Percentiles rank a stretch among this genome's conserved stretches.
Evolutionary conservation across 495 filamentous ascomycete species (phyloP).

Genomic region (Neurospora tetrasperma): DNA sequence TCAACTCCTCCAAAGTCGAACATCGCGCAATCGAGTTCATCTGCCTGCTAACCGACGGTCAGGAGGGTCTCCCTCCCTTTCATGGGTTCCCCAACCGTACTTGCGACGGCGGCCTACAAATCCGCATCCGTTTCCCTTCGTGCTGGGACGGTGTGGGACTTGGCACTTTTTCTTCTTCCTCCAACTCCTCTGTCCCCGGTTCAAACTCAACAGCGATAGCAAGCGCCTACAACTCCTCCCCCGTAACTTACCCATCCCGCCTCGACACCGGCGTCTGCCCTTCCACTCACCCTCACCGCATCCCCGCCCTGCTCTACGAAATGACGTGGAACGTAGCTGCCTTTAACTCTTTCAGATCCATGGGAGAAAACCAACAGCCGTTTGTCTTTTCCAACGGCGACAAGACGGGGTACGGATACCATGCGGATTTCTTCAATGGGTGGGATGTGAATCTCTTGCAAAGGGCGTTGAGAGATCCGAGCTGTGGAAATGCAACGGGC

Average conservation of each 20-base stretch:
- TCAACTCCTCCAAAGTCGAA: conserved; percentile 21
- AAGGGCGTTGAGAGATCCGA: conserved; percentile 38
- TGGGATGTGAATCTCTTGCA: conserved; percentile 48
- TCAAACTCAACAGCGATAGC: conserved; percentile 4
- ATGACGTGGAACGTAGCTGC: conserved; percentile 47
- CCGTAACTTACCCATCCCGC: conserved; percentile 45
- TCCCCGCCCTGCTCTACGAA: conserved; percentile 54
- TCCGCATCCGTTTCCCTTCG: conserved; percentile 67
- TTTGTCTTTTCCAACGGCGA: conserved; percentile 44
- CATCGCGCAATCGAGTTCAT: conserved; percentile 39
- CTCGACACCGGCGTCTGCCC: conserved; percentile 42
- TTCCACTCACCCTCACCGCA: conserved; percentile 42
- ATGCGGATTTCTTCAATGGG: conserved; percentile 56
- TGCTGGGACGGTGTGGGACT: conserved; percentile 63
- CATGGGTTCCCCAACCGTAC: conserved; percentile 36
- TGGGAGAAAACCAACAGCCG: conserved; percentile 31
- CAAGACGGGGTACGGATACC: conserved; percentile 36
- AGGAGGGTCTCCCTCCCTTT: conserved; percentile 20
- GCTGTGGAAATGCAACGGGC: conserved; percentile 23
- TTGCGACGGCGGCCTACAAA: conserved; percentile 50
- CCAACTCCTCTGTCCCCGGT: background rate
- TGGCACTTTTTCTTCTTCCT: conserved; percentile 14
- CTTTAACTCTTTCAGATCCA: conserved; percentile 30
- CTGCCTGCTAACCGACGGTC: conserved; percentile 8
- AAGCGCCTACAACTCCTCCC: conserved; percentile 39